Base-by-base conservation (phyloP, 352 stramenopile species). In the Blastocystis sp. region DNA sequence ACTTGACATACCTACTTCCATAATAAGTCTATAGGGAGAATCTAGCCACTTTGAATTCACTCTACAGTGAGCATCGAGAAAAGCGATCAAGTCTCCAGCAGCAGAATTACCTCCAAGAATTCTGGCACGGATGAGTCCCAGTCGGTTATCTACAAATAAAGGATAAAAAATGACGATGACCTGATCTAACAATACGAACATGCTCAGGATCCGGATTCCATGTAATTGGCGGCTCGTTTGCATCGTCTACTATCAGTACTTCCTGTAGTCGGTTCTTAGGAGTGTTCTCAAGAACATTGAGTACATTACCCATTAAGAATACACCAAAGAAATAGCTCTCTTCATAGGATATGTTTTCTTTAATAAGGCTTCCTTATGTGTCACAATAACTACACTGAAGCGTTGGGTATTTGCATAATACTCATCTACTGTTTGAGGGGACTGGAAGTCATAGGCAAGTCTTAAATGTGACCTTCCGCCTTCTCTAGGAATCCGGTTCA, bases 231-330 rank as follows among this genome's bases (percentile, higher is more conserved):
- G 66, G 73, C 19, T 77, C 58, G 22, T 64, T 64, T 1, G 17
- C 30, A 30, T 89, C 60, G 24, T 89, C 60, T 11, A 89, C 22
- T 3, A 84, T 66, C 22, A 84, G 6, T 1, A 89, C 35, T 64
- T 89, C 78, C 48, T 78, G 19, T 2, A 89, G 58, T 24, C 66
- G 66, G 51, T 66, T 62, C 5, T n/a, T 51, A 5, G 60, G 60
- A 56, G 78, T 89, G 76, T 89, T 89, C 60, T 89, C 40, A 22
- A 89, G 58, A 17, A 84, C 33, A 48, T 84, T 84, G 22, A 84
- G 42, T 33, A 84, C 73, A 62, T 27, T 84, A 48, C 17, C 6
- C 15, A 54, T 81, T 35, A 66, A 51, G 73, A 64, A 84, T 13
- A 60, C 9, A 35, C 60, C 33, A 76, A 22, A 0, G 9, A 4